Base-by-base conservation (phyloP, 495 filamentous ascomycete genomes). In the Viridothelium virens region DNA sequence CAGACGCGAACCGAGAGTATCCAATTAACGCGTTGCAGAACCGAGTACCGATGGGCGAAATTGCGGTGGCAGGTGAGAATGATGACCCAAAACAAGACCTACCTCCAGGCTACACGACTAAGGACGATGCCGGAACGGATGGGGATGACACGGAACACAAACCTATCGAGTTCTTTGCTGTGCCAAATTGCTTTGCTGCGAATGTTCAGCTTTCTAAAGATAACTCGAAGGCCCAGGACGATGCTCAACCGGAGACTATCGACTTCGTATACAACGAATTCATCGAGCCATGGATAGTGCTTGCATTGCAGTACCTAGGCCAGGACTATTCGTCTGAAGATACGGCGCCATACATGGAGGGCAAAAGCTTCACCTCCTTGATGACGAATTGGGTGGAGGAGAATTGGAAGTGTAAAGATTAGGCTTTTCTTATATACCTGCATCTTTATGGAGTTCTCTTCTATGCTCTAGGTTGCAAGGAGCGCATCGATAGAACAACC, bases 261-360 rank as follows among this genome's bases (percentile, higher is more conserved):
- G 93, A 97, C 73, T 69, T 98, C 3, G 86, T 97, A 33, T 98
- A 94, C 74, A 81, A 93, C 59, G 92, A 96, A 70, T 98, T 97
- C 69, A 88, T 97, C 62, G 83, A 96, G 76, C 83, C 83, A 46
- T 91, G 87, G 81, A 79, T 97, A 62, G 71, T 91, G 56, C 73
- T 89, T 2, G 94, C 90, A 25, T 77, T 96, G 48, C 79, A 81
- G 67, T 89, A 89, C 71, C 80, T 83, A 18, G 86, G 88, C 0
- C 78, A 89, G 38, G 77, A 82, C 65, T 89, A 89, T 66, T 73
- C 71, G 31, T 76, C 75, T 36, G 77, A 82, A 3, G 81, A 90
- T 70, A 88, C 90, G 18, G 76, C 80, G 66, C 72, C 77, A 34
- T 96, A 91, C 72, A 82, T 89, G 73, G 79, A 85, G 16, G 84